A percentile compares a stretch with the other conserved stretches of the same genome.
These are phyloP conservation scores for Syncephalis fuscata DNA, from an alignment of 371 early-diverging fungal species.

Conservation along the genomic window DNA sequence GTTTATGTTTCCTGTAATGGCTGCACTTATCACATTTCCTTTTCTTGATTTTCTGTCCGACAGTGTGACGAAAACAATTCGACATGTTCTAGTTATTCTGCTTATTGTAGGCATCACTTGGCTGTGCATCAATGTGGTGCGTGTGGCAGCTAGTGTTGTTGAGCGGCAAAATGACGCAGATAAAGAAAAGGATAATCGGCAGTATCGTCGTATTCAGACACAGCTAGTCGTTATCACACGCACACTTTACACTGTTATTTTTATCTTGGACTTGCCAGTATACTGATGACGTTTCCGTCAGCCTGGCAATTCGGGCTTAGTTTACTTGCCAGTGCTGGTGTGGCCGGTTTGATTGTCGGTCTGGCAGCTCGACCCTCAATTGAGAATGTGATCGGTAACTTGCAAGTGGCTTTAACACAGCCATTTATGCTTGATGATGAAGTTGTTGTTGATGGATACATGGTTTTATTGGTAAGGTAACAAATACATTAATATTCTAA, in stretches of 20 bases:
- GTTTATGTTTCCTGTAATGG: conserved; percentile 15
- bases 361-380: conserved; percentile 17
- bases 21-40: conserved; percentile 11
- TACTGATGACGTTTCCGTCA: conserved; percentile 19
- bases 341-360: conserved; percentile 15
- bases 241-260: conserved; percentile 12
- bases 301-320: conserved; percentile 19
- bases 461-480: conserved; percentile 7
- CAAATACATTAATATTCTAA: neutral
- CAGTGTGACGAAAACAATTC: conserved; percentile 8
- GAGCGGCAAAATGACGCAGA: conserved; percentile 7
- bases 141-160: conserved; percentile 12
- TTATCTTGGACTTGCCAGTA: conserved; percentile 13
- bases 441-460: conserved; percentile 11
- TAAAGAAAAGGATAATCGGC: conserved; percentile 8
- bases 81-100: conserved; percentile 14
- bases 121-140: conserved; percentile 14
- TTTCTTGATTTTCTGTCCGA: conserved; percentile 11
- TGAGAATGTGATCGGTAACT: conserved; percentile 16
- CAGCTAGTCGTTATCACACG: conserved; percentile 19
- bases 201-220: conserved; percentile 13
- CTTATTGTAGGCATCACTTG: conserved; percentile 12
- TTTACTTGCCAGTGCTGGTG: conserved; percentile 19
- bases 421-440: conserved; percentile 18
- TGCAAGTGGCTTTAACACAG: conserved; percentile 20